These are phyloP conservation scores for Claviceps sp. DNA, from an alignment of 2,329 filamentous ascomycete genomes.

Conservation along the genomic window DNA sequence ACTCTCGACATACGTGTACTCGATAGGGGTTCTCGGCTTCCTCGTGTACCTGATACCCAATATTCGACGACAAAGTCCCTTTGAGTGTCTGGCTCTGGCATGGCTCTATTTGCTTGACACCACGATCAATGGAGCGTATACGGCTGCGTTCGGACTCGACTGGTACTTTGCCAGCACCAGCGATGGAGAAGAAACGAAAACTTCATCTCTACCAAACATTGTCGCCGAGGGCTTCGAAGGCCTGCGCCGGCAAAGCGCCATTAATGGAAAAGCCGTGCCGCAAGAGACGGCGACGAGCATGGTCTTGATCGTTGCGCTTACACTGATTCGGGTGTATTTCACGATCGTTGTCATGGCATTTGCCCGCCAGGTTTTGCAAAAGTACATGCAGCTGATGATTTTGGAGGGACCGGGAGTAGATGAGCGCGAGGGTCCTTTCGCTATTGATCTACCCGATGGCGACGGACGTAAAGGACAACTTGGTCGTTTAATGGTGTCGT, in stretches of 20 bases:
- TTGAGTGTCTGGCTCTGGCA: constrained; percentile 68
- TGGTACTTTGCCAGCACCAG: constrained; percentile 65
- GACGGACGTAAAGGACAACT: constrained; percentile 67
- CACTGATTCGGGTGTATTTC: constrained; percentile 69
- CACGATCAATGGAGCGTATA: constrained; percentile 69
- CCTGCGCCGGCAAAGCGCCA: constrained; percentile 19
- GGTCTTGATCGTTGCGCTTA: constrained; percentile 59
- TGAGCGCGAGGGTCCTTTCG: constrained; percentile 53
- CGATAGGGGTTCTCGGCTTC: constrained; percentile 53
- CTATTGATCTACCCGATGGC: constrained; percentile 54
- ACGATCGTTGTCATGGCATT: constrained; percentile 72
- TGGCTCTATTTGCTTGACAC: constrained; percentile 81
- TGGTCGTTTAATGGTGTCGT: constrained; percentile 63
- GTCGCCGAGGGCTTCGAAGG: constrained; percentile 21
- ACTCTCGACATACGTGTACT: constrained; percentile 86
- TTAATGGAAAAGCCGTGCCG: constrained; percentile 24
- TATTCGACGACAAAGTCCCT: constrained; percentile 63
- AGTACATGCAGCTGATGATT: constrained; percentile 36
- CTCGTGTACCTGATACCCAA: constrained; percentile 62
- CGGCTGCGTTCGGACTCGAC: constrained; percentile 63
- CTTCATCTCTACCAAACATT: constrained; percentile 12
- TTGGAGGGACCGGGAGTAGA: constrained; percentile 36
- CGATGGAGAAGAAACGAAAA: constrained; percentile 20
- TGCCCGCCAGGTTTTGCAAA: constrained; percentile 62
- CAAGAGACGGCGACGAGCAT: constrained; percentile 63